Percentiles rank a stretch among this genome's conserved stretches.
Evolutionary conservation across 345 rosid species (phyloP).

Genomic region (Salix arbutifolia): DNA sequence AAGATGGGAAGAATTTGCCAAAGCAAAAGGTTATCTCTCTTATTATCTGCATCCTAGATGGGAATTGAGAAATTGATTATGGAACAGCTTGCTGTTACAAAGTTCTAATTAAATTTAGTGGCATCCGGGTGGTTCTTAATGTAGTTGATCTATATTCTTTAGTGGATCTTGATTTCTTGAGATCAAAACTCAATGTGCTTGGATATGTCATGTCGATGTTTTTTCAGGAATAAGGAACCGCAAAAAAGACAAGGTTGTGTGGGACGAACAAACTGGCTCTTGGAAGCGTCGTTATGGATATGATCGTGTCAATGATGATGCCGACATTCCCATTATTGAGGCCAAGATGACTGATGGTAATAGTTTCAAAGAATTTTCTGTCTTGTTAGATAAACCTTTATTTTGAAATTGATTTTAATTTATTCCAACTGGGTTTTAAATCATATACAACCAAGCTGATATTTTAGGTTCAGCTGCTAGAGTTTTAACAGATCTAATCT

Average conservation of each 20-base stretch:
- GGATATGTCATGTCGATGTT: slow-evolving; percentile 10
- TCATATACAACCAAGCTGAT: neutral
- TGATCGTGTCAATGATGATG: slow-evolving; percentile 88
- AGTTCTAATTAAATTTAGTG: neutral
- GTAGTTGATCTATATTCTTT: neutral
- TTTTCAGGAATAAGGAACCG: slow-evolving; percentile 73
- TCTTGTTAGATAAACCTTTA: neutral
- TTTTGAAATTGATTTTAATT: neutral
- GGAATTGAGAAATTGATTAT: neutral
- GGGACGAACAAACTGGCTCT: slow-evolving; percentile 75
- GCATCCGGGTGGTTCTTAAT: neutral
- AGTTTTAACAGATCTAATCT: neutral
- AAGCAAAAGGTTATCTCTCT: slow-evolving; percentile 10
- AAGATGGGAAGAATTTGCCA: slow-evolving; percentile 22
- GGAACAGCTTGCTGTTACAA: neutral
- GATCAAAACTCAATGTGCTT: neutral
- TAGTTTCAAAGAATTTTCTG: neutral
- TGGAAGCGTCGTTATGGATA: slow-evolving; percentile 91
- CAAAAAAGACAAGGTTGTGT: slow-evolving; percentile 74
- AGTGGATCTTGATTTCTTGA: neutral
- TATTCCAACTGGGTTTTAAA: neutral
- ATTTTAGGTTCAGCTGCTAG: neutral
- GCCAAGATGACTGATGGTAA: slow-evolving; percentile 84
- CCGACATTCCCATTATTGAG: slow-evolving; percentile 74
- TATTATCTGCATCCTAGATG: neutral